phyloP scores from a whole-genome alignment of 176 grass and related monocot genomes.

The Lolium multiflorum region DNA sequence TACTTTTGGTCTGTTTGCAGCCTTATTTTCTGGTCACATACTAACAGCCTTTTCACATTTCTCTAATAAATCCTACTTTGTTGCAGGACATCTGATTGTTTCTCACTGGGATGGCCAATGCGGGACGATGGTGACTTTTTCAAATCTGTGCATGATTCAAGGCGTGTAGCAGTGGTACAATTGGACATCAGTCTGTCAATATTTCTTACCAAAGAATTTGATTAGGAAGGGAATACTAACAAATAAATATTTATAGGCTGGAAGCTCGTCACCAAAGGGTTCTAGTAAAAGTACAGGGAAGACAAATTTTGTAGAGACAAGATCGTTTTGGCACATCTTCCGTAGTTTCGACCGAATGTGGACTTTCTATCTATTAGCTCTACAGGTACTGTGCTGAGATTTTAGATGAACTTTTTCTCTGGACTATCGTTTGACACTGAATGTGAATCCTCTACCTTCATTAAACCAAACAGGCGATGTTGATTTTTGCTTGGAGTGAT shows the following conservation, averaged over 20 bases:
- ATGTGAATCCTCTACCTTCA: conserved; percentile 20
- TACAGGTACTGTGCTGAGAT: conserved; percentile 66
- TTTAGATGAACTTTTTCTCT: conserved; percentile 10
- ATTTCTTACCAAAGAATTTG: conserved; percentile 45
- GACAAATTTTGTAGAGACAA: conserved; percentile 93
- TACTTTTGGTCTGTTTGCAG: conserved; percentile 81
- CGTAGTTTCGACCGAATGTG: conserved; percentile 98
- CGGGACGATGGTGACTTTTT: conserved; percentile 94
- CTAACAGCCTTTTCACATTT: conserved; percentile 17
- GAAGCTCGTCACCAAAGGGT: conserved; percentile 51
- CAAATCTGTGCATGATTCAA: conserved; percentile 76
- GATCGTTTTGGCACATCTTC: conserved; percentile 96
- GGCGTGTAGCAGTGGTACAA: conserved; percentile 56
- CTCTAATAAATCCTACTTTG: conserved; percentile 37
- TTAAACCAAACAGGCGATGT: conserved; percentile 72
- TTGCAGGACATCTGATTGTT: conserved; percentile 90
- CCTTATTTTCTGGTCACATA: conserved; percentile 26
- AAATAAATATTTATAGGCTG: conserved; percentile 59
- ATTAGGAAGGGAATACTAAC: not conserved
- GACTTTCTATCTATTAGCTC: conserved; percentile 92
- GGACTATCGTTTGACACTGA: conserved; percentile 20
- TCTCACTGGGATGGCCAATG: conserved; percentile 97
- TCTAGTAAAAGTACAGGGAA: conserved; percentile 83
- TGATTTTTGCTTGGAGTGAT: conserved; percentile 82
- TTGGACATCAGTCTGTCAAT: conserved; percentile 27